Base-by-base conservation (phyloP, 2,329 filamentous ascomycete genomes). In the Monosporascus sp. region DNA sequence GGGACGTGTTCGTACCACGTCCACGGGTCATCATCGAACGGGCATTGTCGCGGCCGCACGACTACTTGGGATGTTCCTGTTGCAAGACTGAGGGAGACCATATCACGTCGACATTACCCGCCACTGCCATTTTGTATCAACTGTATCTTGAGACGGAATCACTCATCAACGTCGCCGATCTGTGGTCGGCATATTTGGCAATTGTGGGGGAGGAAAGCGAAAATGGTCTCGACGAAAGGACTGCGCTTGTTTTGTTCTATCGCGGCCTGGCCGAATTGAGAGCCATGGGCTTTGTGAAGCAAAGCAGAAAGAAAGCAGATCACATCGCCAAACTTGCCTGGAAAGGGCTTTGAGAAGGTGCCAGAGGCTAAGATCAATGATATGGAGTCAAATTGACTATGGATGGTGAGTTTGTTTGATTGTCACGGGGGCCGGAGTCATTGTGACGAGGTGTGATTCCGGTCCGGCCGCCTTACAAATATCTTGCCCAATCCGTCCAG, bases 281-380 rank as follows among this genome's bases (percentile, higher is more conserved):
- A 68, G 82, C 86, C 51, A 77, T 99, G 63, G 94, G 94, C 7
- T 87, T 97, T 71, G 80, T 97, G 56, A 97, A 94, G 74, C 80
- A 81, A 56, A 97, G 88, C 65, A 89, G 87, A 72, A 96, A 92
- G 77, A 96, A 96, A 77, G 83, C 85, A 24, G 94, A 97, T 68
- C 93, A 97, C 71, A 75, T 97, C 60, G 86, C 90, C 39, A 97
- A 97, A 75, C 78, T 91, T 49, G 66, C 66, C 14, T 69, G 67
- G 84, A 91, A 88, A 68, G 94, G 93, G 62, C 74, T 94, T 56
- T 82, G 68, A 65, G 52, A 27, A 35, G 15, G 37, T 45, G 37
- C 48, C n/a, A 20, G 18, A n/a, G 39, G 22, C 14, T 24, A 31
- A 50, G 15, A 44, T 27, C 31, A 27, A 45, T 38, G 51, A 45